A percentile compares a stretch with the other conserved stretches of the same genome.
These are phyloP conservation scores for Aspergillus sp. DNA, from an alignment of 2,329 filamentous ascomycete species.

Conservation along the genomic window DNA sequence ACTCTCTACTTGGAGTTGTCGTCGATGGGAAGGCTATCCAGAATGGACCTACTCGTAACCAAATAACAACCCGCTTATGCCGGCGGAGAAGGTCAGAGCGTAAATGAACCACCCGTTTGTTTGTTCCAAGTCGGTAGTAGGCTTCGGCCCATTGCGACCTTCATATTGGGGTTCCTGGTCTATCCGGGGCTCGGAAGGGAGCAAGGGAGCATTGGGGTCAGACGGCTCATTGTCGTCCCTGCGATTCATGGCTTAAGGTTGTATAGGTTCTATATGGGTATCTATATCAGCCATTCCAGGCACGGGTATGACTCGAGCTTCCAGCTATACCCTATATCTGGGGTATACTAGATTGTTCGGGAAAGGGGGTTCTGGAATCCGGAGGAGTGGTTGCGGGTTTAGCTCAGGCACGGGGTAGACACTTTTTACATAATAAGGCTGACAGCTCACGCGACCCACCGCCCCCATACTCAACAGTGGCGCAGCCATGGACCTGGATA, in stretches of 20 bases:
- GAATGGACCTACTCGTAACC: slow-evolving; percentile 56
- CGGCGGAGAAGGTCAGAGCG: slow-evolving; percentile 58
- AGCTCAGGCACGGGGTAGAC: not conserved
- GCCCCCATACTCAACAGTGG: not conserved
- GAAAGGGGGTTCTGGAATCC: not conserved
- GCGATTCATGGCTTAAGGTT: slow-evolving; percentile 27
- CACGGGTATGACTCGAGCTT: not conserved
- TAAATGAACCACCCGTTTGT: slow-evolving; percentile 53
- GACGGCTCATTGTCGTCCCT: slow-evolving; percentile 25
- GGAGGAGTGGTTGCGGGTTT: slow-evolving; percentile 5
- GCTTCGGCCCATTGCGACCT: slow-evolving; percentile 15
- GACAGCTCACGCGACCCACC: slow-evolving; percentile 23
- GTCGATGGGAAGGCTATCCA: not conserved
- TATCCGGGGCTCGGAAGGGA: slow-evolving; percentile 22
- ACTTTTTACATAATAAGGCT: slow-evolving; percentile 2
- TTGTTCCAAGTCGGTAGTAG: slow-evolving; percentile 17
- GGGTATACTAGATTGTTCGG: not conserved
- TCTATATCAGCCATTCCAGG: slow-evolving; percentile 5
- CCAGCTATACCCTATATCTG: not conserved
- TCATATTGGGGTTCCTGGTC: slow-evolving; percentile 6
- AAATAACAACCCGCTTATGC: slow-evolving; percentile 61
- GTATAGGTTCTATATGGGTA: slow-evolving; percentile 12
- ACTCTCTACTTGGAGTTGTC: not conserved
- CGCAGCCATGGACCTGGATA: not conserved
- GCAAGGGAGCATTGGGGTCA: slow-evolving; percentile 34